Evolutionary conservation across 2,329 filamentous ascomycete species (phyloP), one percentile per base, ranked within the genome.

Genomic region (Fonsecaea monophora): DNA sequence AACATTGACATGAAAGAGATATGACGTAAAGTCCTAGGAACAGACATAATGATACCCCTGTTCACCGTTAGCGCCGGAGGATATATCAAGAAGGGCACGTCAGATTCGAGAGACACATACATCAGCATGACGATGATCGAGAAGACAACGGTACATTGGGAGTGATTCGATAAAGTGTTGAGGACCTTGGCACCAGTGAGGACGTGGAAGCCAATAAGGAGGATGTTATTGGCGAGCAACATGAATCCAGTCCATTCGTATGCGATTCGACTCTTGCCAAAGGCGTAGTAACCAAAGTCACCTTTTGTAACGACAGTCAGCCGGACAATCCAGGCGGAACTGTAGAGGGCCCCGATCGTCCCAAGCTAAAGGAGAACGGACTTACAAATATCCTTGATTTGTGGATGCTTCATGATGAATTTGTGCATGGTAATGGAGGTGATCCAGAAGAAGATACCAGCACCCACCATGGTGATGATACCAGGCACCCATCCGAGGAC

Each of bases 41-140:
- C 55, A 18, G 80, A 82, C 76, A 83, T 77, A 35, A 83, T 70
- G 40, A 83, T 80, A 15, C 82, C 81, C 77, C 45, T 50, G 45
- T 50, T 50, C 8, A 21, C 12, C 18, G 10, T 50, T 30, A 50
- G 45, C 4, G 10, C 21, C 25, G n/a, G 1, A 97, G 67, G 94
- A 88, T 12, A 91, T 89, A 1, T 92, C 92, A 37, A 97, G 80
- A 34, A 97, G 92, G 0, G 92, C 95, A 69, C 97, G 81, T 77
- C 97, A 96, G 3, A 94, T 97, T 80, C 96, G 96, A 69, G 80
- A 0, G 94, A 93, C 25, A 50, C 45, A 5, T 50, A 50, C 45
- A 84, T 82, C 4, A 84, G 61, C 18, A 73, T 80, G 2, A 73
- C 75, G 67, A 84, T 84, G 21, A 83, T 77, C 0, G 78, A 80